A percentile compares a stretch with the other conserved stretches of the same genome.
phyloP scores from a whole-genome alignment of 1,284 basidiomycete species.

The Trametes hirsuta region DNA sequence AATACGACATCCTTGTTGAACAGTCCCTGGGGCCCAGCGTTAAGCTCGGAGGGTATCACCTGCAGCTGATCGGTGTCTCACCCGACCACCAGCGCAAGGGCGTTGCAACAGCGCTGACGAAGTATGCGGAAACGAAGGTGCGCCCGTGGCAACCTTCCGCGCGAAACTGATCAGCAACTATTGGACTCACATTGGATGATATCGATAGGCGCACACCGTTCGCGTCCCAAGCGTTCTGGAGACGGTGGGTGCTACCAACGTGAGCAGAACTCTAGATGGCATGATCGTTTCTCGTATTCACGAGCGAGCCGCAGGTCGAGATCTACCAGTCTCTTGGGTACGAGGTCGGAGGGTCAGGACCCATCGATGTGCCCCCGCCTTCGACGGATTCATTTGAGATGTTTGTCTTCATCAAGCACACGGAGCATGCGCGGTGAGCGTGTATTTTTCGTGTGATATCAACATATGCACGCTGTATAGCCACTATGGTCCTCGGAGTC shows the following conservation, averaged over 20 bases:
- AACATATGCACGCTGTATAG: too few species aligned
- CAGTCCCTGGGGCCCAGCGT: conserved; percentile 16
- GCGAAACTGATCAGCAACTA: not conserved
- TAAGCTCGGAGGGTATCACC: conserved; percentile 27
- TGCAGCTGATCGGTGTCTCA: conserved; percentile 25
- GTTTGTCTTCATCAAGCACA: conserved; percentile 21
- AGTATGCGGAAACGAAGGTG: conserved; percentile 22
- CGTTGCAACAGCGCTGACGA: conserved; percentile 16
- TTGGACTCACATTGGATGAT: not conserved
- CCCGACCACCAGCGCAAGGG: conserved; percentile 25
- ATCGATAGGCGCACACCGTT: conserved; percentile 8
- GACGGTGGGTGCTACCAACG: conserved; percentile 14
- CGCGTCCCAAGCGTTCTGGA: conserved; percentile 14
- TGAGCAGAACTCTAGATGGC: not conserved
- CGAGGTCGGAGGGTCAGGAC: conserved; percentile 14
- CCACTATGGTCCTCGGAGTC: too few species aligned
- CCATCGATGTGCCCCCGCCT: conserved; percentile 4
- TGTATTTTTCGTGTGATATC: too few species aligned
- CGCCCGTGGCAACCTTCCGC: not conserved
- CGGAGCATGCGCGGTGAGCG: conserved; percentile 4
- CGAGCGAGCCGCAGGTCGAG: not conserved
- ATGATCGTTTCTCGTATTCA: not conserved
- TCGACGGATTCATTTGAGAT: conserved; percentile 10
- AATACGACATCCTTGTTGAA: conserved; percentile 21
- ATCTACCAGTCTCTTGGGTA: conserved; percentile 21